Evolutionary conservation across 2,329 filamentous ascomycete genomes (phyloP).

Genomic region (Colletotrichum tanaceti): DNA sequence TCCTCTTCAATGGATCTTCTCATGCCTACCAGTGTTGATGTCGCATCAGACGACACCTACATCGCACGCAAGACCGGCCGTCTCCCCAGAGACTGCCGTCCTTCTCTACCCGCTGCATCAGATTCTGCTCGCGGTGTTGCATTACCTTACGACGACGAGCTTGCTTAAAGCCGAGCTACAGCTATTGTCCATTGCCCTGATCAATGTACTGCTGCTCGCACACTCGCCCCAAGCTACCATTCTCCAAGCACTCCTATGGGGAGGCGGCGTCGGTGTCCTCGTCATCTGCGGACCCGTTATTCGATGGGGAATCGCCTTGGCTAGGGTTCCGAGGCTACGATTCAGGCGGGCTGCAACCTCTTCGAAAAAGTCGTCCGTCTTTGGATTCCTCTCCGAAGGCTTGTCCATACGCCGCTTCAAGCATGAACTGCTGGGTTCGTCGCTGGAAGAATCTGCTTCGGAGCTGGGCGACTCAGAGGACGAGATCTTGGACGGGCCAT

Average conservation of each 20-base stretch:
- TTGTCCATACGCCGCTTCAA: conserved; percentile 62
- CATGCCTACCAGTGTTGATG: conserved; percentile 71
- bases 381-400: conserved; percentile 55
- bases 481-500: conserved; percentile 37
- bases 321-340: conserved; percentile 91
- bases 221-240: conserved; percentile 85
- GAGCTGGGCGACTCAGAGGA: conserved; percentile 48
- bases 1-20: conserved; percentile 81
- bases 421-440: conserved; percentile 50
- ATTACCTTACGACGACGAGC: conserved; percentile 88
- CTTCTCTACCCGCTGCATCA: conserved; percentile 87
- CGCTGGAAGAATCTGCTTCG: conserved; percentile 48
- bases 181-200: conserved; percentile 82
- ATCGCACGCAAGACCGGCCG: conserved; percentile 27
- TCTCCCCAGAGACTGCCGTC: conserved; percentile 69
- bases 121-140: conserved; percentile 77
- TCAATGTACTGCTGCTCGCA: conserved; percentile 83
- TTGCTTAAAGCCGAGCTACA: conserved; percentile 88
- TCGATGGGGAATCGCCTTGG: conserved; percentile 84
- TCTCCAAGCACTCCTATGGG: conserved; percentile 86
- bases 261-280: conserved; percentile 81
- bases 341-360: conserved; percentile 70
- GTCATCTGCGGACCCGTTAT: conserved; percentile 79
- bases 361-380: conserved; percentile 50
- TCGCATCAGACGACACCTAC: conserved; percentile 15